Percentiles rank a stretch among this genome's conserved stretches.
phyloP scores from a whole-genome alignment of 805 yeast genomes.

The Myxozyma geophila region DNA sequence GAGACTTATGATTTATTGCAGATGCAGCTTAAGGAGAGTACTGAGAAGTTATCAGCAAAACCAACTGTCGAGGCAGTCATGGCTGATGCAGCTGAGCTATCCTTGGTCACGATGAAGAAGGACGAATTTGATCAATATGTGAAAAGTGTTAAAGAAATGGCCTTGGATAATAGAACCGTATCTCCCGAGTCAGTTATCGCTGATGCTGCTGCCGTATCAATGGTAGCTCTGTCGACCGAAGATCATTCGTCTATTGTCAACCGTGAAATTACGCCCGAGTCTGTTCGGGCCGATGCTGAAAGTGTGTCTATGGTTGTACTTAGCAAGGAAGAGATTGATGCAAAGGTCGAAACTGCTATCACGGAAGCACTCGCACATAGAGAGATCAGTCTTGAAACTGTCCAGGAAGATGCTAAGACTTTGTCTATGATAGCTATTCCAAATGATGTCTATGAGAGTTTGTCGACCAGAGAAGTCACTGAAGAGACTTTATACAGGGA shows the following conservation, averaged over 20 bases:
- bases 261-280: constrained; percentile 3
- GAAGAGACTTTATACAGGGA: constrained; percentile 13
- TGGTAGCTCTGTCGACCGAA: constrained; percentile 37
- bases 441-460: constrained; percentile 1
- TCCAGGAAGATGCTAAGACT: constrained; percentile 12
- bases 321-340: constrained; percentile 27
- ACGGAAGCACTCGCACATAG: not conserved
- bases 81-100: constrained; percentile 14
- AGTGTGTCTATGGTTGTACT: constrained; percentile 22
- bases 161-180: constrained; percentile 5
- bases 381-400: constrained; percentile 8
- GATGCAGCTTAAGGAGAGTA: not conserved
- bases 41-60: not conserved
- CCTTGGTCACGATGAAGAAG: constrained; percentile 26
- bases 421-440: constrained; percentile 27
- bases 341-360: constrained; percentile 15
- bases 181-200: constrained; percentile 16
- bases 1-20: constrained; percentile 30
- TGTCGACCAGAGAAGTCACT: constrained; percentile 4
- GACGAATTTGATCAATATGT: not conserved
- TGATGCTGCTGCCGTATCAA: constrained; percentile 29
- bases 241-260: constrained; percentile 33
- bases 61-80: constrained; percentile 10
- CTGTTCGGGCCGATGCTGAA: constrained; percentile 11
- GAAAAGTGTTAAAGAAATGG: constrained; percentile 1